A percentile compares a stretch with the other conserved stretches of the same genome.
phyloP scores from a whole-genome alignment of 1,139 yeast genomes.

The Kurtzmaniella quercitrusa region DNA sequence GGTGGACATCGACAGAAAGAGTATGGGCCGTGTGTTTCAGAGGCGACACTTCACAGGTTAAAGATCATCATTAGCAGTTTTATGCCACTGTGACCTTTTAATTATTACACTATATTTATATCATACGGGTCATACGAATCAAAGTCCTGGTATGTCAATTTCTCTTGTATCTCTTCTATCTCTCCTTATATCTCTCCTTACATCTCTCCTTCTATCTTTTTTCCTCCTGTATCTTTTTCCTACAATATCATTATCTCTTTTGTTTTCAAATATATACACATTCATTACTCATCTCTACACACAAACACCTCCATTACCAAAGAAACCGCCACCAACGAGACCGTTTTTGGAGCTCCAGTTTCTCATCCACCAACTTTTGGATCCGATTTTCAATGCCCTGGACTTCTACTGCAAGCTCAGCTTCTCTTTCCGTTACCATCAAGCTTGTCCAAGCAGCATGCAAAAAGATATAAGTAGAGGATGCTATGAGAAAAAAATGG shows the following conservation, averaged over 20 bases:
- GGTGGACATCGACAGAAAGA: no score
- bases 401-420: slow-evolving; percentile 20
- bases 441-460: slow-evolving; percentile 31
- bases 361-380: slow-evolving; percentile 28
- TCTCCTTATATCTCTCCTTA: background rate
- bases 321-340: slow-evolving; percentile 18
- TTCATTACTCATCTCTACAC: background rate
- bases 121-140: no score
- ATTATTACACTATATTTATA: no score
- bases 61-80: no score
- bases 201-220: no score
- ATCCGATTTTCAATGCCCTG: slow-evolving; percentile 25
- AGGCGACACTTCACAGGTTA: no score
- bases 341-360: slow-evolving; percentile 15
- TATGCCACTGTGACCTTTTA: no score
- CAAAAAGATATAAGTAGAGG: slow-evolving; percentile 34
- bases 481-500: slow-evolving; percentile 39
- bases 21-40: no score
- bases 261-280: background rate
- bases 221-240: no score
- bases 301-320: background rate
- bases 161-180: background rate
- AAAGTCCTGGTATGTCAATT: no score
- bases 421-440: slow-evolving; percentile 29
- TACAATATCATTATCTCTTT: no score